Base-by-base conservation (phyloP, 2,329 filamentous ascomycete species). In the Stachybotrys chartarum region DNA sequence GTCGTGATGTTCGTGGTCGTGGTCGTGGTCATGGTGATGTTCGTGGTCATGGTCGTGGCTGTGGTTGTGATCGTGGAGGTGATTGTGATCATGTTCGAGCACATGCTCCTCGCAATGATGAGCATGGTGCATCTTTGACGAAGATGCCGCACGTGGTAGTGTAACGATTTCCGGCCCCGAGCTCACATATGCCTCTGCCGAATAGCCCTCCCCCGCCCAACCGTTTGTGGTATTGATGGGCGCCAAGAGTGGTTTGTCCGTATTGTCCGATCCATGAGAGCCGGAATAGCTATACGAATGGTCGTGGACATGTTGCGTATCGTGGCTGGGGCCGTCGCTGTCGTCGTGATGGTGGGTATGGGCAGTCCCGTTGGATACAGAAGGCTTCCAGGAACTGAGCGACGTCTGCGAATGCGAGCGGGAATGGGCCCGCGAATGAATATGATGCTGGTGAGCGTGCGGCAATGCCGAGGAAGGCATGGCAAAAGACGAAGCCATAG, bases 401-500 rank as follows among this genome's bases (percentile, higher is more conserved):
- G 70, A 68, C 51, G 70, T 59, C 59, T 70, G 72, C 8, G 72
- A 70, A 47, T 70, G 69, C 12, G 70, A 67, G 54, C 70, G 63
- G 1, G 64, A 60, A 55, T 71, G 68, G 7, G 72, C 70, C 54
- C 70, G 70, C 14, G 71, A 64, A 53, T 74, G 74, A 7, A 71
- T 66, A 60, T 77, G 71, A 51, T 73, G 73, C 54, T 75, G 70
- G 60, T 79, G 74, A 56, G 73, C 74, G 60, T 77, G 77, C 53
- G 77, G 75, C 50, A 80, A 66, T 45, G 77, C 72, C 42, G 78
- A 73, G 42, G 78, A 74, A n/a, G 80, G 80, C 54, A 83, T 67
- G 53, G 75, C 72, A 64, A 81, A 83, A 24, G 80, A 77, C 44
- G 79, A 77, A 57, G 77, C 74, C 77, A 80, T 80, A 55, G 56